Percentiles rank a stretch among this genome's conserved stretches.
Conservation (phyloP, 257 asterid species). For the Nicotiana sylvestris region DNA sequence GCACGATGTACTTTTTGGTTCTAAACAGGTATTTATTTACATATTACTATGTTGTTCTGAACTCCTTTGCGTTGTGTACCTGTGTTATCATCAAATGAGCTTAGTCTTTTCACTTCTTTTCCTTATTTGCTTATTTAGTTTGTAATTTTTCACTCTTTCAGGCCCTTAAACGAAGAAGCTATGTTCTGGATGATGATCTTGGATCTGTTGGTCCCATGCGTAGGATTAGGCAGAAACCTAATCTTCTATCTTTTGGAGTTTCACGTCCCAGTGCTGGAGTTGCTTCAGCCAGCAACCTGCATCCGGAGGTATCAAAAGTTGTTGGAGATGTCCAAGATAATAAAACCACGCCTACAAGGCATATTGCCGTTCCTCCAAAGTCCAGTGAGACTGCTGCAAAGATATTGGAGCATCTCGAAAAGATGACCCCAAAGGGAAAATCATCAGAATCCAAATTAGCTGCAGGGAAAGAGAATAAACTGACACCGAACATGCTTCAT, state of each 20-base stretch:
- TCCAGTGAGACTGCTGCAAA: conserved; percentile 75
- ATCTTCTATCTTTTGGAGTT: conserved; percentile 32
- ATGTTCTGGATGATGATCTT: conserved; percentile 66
- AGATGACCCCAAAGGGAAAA: conserved; percentile 63
- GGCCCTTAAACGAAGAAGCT: conserved; percentile 78
- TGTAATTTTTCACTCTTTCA: conserved; percentile 20
- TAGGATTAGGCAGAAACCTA: conserved; percentile 71
- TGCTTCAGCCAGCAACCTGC: conserved; percentile 33
- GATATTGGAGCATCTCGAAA: conserved; percentile 81
- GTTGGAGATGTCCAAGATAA: conserved; percentile 36
- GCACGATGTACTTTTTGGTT: conserved; percentile 32
- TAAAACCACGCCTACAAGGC: conserved; percentile 46
- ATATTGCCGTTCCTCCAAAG: conserved; percentile 50
- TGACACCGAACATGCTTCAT: conserved; percentile 45
- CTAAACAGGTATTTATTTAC: conserved; percentile 39
- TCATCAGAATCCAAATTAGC: conserved; percentile 49
- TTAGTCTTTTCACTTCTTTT: conserved; percentile 9
- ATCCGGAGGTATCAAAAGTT: conserved; percentile 36
- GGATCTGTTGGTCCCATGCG: conserved; percentile 75
- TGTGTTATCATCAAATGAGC: background rate
- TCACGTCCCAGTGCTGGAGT: conserved; percentile 27
- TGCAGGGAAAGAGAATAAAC: conserved; percentile 38
- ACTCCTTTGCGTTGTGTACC: background rate
- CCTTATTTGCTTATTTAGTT: background rate
- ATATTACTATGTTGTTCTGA: background rate